phyloP scores from a whole-genome alignment of 2,329 filamentous ascomycete genomes.

The Metarhizium robertsii region DNA sequence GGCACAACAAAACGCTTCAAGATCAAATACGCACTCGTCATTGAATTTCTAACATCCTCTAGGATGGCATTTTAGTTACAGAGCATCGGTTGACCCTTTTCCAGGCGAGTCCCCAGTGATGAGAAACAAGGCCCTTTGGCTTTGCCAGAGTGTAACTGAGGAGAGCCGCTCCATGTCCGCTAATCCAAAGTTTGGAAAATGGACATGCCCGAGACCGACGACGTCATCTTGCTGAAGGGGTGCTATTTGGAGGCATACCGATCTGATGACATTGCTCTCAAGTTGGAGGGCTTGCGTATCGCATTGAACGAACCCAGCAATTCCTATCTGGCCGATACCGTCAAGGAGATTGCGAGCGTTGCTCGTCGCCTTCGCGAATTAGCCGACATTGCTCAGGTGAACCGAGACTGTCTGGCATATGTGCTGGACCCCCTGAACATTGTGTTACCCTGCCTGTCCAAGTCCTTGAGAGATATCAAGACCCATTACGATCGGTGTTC shows the following conservation, averaged over 20 bases:
- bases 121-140: background rate
- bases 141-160: background rate
- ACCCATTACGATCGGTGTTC: constrained; percentile 40
- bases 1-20: background rate
- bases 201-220: constrained; percentile 17
- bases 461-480: constrained; percentile 43
- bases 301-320: constrained; percentile 34
- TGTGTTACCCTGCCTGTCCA: constrained; percentile 44
- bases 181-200: constrained; percentile 11
- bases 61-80: background rate
- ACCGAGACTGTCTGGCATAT: constrained; percentile 38
- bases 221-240: constrained; percentile 35
- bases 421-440: constrained; percentile 47
- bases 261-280: constrained; percentile 36
- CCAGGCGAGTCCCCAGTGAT: background rate
- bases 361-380: constrained; percentile 42
- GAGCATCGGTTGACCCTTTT: background rate
- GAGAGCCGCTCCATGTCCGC: background rate
- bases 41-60: background rate
- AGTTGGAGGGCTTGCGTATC: constrained; percentile 39
- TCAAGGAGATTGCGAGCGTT: constrained; percentile 36
- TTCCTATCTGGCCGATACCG: constrained; percentile 36
- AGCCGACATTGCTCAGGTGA: constrained; percentile 43
- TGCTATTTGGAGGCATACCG: constrained; percentile 47
- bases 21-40: background rate